Evolutionary conservation across 2,329 filamentous ascomycete genomes (phyloP).

Genomic region (Boeremia exigua): DNA sequence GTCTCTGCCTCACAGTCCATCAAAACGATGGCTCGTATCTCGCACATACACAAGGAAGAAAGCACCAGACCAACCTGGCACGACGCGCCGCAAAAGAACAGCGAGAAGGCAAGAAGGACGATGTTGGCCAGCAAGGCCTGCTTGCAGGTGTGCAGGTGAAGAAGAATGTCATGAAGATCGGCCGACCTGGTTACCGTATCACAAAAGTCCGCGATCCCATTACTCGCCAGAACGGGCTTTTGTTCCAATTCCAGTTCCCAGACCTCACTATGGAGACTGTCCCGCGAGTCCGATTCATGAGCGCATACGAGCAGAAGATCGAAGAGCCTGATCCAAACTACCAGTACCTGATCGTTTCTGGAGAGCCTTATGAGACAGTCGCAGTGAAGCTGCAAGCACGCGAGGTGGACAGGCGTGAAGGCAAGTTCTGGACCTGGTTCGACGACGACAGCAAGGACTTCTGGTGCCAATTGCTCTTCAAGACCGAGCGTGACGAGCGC

Average conservation of each 20-base stretch:
- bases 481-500: constrained; percentile 95
- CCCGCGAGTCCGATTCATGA: constrained; percentile 95
- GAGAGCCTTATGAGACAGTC: constrained; percentile 97
- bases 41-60: constrained; percentile 96
- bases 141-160: constrained; percentile 71
- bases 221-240: constrained; percentile 83
- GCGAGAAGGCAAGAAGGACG: constrained; percentile 78
- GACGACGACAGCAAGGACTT: constrained; percentile 96
- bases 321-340: constrained; percentile 91
- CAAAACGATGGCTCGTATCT: constrained; percentile 99
- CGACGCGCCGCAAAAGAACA: constrained; percentile 94
- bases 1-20: constrained; percentile 94
- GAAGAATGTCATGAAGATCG: constrained; percentile 91
- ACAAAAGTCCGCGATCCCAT: constrained; percentile 92
- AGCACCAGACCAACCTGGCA: constrained; percentile 98
- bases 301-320: constrained; percentile 92
- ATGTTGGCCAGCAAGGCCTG: constrained; percentile 75
- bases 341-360: constrained; percentile 93
- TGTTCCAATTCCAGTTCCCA: constrained; percentile 97
- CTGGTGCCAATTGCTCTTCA: constrained; percentile 97
- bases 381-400: constrained; percentile 93
- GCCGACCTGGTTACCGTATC: constrained; percentile 95
- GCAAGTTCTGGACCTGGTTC: constrained; percentile 91
- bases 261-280: constrained; percentile 78
- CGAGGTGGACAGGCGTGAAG: constrained; percentile 89